Evolutionary conservation across 2,329 filamentous ascomycete genomes (phyloP), one percentile per base, ranked within the genome.

Genomic region (Lanzia echinophila): DNA sequence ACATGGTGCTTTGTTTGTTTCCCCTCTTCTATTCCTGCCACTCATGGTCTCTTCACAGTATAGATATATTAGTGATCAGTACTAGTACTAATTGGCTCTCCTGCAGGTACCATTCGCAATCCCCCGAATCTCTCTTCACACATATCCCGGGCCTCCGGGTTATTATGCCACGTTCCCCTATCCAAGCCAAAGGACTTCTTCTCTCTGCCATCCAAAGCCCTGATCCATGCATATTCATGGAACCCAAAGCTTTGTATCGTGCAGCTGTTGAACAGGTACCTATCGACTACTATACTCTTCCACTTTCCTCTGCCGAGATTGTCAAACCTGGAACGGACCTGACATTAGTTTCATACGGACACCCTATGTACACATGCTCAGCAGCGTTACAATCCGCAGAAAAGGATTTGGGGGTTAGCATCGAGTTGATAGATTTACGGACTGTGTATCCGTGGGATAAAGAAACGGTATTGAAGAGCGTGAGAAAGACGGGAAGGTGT

Each of bases 391-490:
- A 77, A 33, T 79, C 81, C 3, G 81, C 84, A 6, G 85, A 88
- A 67, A 83, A 81, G 62, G 82, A 84, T 44, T 75, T 87, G 58
- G 83, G 81, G 3, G 78, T 84, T 45, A 82, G 73, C 38, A 75
- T 87, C 11, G 86, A 89, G 67, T 69, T 89, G 55, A 85, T 89
- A 54, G 86, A 89, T 67, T 68, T 89, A 15, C 74, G 85, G 48
- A 87, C 85, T 0, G 78, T 89, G 33, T 88, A 87, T 67, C 86
- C 86, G 0, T 89, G 85, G 85, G 86, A 89, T 65, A 75, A 84
- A 50, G 73, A 79, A 60, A 83, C 81, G 0, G 74, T 88, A 0
- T 67, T 87, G 49, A 73, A 81, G 17, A 88, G 84, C 54, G 84
- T 88, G 2, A 78, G 75, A 60, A 88, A 86, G 70, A 89, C 86